Evolutionary conservation across 352 stramenopile species (phyloP), one percentile per base, ranked within the genome.

Genomic region (Phytophthora colocasiae): DNA sequence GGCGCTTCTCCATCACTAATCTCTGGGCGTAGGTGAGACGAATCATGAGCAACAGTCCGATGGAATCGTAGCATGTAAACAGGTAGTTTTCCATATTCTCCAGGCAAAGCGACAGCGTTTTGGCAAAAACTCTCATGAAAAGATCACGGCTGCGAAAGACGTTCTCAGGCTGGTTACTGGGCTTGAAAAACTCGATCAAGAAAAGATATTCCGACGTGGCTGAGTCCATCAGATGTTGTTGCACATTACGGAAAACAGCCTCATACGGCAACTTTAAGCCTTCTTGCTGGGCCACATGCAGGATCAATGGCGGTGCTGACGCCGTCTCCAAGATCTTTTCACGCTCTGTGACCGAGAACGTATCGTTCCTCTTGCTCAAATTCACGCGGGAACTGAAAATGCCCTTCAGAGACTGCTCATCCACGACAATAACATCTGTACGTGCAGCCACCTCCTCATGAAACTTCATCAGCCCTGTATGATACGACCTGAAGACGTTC

Each of bases 71-170:
- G 65, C 89, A 99, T 46, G 89, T 97, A 70, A 98, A 99, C 2
- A 99, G 71, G 63, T 99, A 99, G 77, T 99, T 99, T 63, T 99
- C 97, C 48, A 99, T 74, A 66, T 99, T 97, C 69, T 99, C 98
- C 14, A 99, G 77, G 43, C 97, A 92, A 26, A 98, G 60, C 3
- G 89, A 97, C n/a, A 99, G 78, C 26, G 97, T 99, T 70, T 96
- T 97, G 6, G 91, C 87, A 83, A 99, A 99, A 6, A 99, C 94
- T 22, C 89, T 84, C 45, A 98, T 80, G 70, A 99, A 99, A 10
- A 98, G 83, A 61, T 99, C 96, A 1, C 85, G 75, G n/a, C 83
- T 84, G 6, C 81, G 81, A 22, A 91, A 58, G 8, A 77, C 73
- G 43, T 88, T 82, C 52, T 80, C 65, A 24, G 92, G 75, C 19